Evolutionary conservation across 768 basidiomycete species (phyloP), one percentile per base, ranked within the genome.

Genomic region (Dentipellis sp.): DNA sequence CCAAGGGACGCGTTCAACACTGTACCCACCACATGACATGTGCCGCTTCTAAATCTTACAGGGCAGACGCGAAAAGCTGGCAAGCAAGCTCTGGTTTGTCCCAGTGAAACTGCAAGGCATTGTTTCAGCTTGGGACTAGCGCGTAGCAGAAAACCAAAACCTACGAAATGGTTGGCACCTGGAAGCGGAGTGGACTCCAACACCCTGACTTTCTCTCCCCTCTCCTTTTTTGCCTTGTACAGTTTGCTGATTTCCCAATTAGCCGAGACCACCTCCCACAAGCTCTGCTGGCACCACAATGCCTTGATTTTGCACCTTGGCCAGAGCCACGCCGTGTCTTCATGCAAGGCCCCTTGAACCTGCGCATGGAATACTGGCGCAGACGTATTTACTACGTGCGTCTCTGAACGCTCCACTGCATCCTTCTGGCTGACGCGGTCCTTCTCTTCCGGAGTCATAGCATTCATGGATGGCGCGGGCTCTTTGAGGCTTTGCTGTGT

Each of bases 151-250:
- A 45, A n/a, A 8, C 16, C 2, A 10, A 7, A 4, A 58, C 60
- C 45, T 36, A 62, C 60, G n/a, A 62, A 59, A 40, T 62, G 60
- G 47, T 62, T 62, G 34, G 60, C 60, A 8, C 53, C 46, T 10
- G 59, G 58, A 39, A 60, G 56, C 29, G 56, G 53, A 35, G 57
- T 59, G 23, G 59, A 53, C 37, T 60, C 50, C 14, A 60, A 53
- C 50, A 38, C 11, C 10, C 60, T 48, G n/a, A 42, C 58, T 9
- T 38, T 53, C 45, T 39, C 42, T 14, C 58, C 58, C 35, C 1
- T 21, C 5, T 46, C 58, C 21, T 57, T 29, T 29, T 45, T 37
- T 34, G 60, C 56, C n/a, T 35, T 52, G 36, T 62, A 62, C 23
- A 59, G 4, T 23, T 29, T 50, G 21, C 59, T 59, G 19, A 62